Evolutionary conservation across 306 rosid species (phyloP), one percentile per base, ranked within the genome.

Genomic region (Clitoria ternatea): DNA sequence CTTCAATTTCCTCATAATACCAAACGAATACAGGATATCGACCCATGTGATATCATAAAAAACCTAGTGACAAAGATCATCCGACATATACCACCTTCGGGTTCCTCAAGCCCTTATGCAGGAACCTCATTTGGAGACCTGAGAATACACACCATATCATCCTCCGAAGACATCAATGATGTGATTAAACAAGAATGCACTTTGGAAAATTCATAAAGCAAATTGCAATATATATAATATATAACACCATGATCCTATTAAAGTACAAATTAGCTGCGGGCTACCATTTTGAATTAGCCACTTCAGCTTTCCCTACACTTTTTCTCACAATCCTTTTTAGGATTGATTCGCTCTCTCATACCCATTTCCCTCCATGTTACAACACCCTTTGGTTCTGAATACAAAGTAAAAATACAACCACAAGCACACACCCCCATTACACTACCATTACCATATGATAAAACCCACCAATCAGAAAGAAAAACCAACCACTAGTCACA

Each of bases 221-320:
- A 78, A 65, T 35, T 61, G 60, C 35, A 43, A 59, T 8, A 24
- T 1, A 7, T 6, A 55, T 67, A 55, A 36, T 40, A 69, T 69
- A 70, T 62, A 55, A 65, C 12, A 65, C 24, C 22, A 74, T 35
- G 36, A 48, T 56, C 29, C 65, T 75, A 68, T 75, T 53, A 54
- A 70, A 52, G 29, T 70, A 75, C 79, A 71, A 74, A 61, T 70
- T 75, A 62, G 90, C 92, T 81, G 95, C 86, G 90, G 90, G 97
- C 87, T 77, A 77, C 89, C 62, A 32, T 18, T 22, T 69, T 72
- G 83, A 74, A 67, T 79, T 15, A 73, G 87, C 97, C 92, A 73
- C 92, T 57, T 88, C 95, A 84, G 86, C 95, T 26, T 72, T 62
- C 57, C 61, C 80, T 79, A 62, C 79, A 47, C 1, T 40, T 50